Conservation (phyloP, 1,284 basidiomycete genomes). For the Rhizoctonia solani region DNA sequence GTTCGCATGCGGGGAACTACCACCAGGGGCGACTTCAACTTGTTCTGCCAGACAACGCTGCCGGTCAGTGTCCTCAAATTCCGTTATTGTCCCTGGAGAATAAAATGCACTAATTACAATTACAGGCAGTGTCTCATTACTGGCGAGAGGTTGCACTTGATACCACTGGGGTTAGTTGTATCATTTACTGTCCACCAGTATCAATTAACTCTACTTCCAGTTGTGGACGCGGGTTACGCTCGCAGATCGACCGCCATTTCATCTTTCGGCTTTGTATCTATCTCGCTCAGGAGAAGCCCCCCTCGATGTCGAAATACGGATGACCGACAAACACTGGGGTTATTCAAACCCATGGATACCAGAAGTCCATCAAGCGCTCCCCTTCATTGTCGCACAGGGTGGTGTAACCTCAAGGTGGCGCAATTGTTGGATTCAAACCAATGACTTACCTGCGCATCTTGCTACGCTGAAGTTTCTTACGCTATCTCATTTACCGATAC, state of each 20-base stretch:
- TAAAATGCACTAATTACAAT: no score
- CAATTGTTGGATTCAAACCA: background rate
- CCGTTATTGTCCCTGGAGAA: no score
- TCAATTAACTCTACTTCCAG: no score
- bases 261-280: constrained; percentile 5
- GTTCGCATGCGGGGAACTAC: no score
- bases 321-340: background rate
- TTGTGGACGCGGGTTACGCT: background rate
- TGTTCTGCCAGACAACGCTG: no score
- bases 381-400: constrained; percentile 13
- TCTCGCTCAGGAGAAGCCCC: constrained; percentile 2
- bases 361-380: background rate
- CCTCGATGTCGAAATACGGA: constrained; percentile 14
- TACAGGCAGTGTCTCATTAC: no score
- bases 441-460: background rate
- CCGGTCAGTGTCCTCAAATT: no score
- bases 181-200: no score
- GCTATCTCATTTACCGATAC: background rate
- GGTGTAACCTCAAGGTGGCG: constrained; percentile 13
- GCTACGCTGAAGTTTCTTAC: background rate
- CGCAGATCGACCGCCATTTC: background rate
- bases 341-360: background rate
- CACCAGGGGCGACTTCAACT: no score
- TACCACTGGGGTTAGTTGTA: no score
- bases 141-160: no score